Evolutionary conservation across 2,329 filamentous ascomycete genomes (phyloP), one percentile per base, ranked within the genome.

Genomic region (Taxawa tesnikishii): DNA sequence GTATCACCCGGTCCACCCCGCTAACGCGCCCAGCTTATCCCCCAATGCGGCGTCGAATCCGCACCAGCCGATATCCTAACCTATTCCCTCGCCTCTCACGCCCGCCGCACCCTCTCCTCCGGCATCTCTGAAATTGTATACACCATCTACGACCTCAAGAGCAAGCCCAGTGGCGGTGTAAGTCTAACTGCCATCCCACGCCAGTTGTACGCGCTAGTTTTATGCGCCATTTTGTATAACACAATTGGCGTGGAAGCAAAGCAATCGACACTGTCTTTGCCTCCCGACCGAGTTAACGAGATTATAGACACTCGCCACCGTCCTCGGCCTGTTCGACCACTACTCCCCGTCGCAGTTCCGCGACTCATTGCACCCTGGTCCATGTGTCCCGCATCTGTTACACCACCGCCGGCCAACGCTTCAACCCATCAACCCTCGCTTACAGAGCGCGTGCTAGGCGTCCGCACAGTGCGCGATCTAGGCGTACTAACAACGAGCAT

Each of bases 181-280:
- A n/a, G n/a, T n/a, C n/a, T n/a, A n/a, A n/a, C n/a, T n/a, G n/a
- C n/a, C n/a, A n/a, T n/a, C n/a, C n/a, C n/a, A n/a, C n/a, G n/a
- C n/a, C n/a, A n/a, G n/a, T 75, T 62, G 5, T 56, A 87, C 4
- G 65, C 71, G 19, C 85, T 83, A 0, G 60, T 75, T 4, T 53
- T 94, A 10, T 67, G 60, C 18, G 48, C 70, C 6, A 61, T 73
- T 39, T 63, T 63, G 37, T 43, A 59, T 42, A 61, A 66, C 54
- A 43, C 49, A 43, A 50, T 66, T 5, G 49, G 46, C n/a, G 55
- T 72, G 18, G 42, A 76, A 4, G 49, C 51, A 12, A 60, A 61
- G n/a, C 8, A 23, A n/a, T 23, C 19, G 19, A 23, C 19, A n/a
- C n/a, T n/a, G n/a, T n/a, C n/a, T n/a, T n/a, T n/a, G n/a, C n/a